A percentile compares a stretch with the other conserved stretches of the same genome.
Conservation (phyloP, 108 stramenopile genomes). For the Conticribra weissflogii region DNA sequence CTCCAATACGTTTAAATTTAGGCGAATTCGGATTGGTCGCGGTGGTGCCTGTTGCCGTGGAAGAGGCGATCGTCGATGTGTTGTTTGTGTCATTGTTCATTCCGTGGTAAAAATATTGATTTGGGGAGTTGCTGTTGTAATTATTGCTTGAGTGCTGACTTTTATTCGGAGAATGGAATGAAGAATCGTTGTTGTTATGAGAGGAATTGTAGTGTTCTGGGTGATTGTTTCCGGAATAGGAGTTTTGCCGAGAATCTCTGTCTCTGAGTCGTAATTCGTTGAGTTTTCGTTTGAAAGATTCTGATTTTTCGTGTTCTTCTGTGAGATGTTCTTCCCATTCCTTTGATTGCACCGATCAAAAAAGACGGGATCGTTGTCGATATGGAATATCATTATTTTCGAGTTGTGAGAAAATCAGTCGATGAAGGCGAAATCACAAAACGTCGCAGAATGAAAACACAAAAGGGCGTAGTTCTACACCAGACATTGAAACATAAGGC, state of each 20-base stretch:
- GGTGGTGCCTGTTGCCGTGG: conserved; percentile 1
- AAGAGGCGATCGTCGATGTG: neutral
- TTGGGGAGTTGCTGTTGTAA: neutral
- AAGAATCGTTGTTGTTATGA: neutral
- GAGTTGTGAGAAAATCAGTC: too few species aligned
- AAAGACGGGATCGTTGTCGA: too few species aligned
- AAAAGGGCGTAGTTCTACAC: neutral
- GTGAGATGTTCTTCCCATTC: conserved; percentile 44
- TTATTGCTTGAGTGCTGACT: neutral
- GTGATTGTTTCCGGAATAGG: neutral
- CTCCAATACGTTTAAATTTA: conserved; percentile 2
- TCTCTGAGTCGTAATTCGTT: conserved; percentile 24
- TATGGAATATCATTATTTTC: too few species aligned
- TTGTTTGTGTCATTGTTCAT: neutral
- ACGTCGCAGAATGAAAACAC: neutral
- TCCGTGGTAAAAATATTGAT: neutral
- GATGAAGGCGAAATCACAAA: too few species aligned
- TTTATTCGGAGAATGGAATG: conserved; percentile 10
- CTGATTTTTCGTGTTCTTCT: conserved; percentile 23
- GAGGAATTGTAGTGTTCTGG: conserved; percentile 1
- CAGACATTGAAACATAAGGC: neutral
- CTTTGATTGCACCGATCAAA: too few species aligned
- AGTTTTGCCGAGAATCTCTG: too few species aligned
- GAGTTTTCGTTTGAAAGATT: conserved; percentile 24
- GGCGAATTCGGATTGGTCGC: neutral